Conservation (phyloP, 345 rosid species). For the Populus ilicifolia region DNA sequence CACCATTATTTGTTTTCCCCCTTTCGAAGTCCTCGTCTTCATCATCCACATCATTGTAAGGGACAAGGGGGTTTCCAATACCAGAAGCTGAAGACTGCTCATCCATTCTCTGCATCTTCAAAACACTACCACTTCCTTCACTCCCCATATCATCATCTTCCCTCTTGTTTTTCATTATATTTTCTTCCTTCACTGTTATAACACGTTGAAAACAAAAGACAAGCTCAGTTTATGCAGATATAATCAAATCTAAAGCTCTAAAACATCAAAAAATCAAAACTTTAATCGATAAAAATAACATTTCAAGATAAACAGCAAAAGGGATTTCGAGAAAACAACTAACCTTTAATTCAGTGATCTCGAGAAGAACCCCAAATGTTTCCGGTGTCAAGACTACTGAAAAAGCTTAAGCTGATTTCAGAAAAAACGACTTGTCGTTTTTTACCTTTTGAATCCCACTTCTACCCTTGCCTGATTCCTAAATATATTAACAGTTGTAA, state of each 20-base stretch:
- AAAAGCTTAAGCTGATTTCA: neutral
- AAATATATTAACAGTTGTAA: too few species aligned
- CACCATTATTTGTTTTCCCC: constrained; percentile 14
- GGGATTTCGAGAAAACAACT: neutral
- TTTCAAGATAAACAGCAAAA: neutral
- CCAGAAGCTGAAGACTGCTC: constrained; percentile 27
- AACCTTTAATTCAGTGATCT: neutral
- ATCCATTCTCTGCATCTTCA: constrained; percentile 48
- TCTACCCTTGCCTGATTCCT: too few species aligned
- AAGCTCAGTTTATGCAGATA: neutral
- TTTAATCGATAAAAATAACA: neutral
- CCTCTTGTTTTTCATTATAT: constrained; percentile 40
- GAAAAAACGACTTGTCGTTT: neutral
- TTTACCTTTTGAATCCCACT: neutral
- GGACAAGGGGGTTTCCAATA: constrained; percentile 58
- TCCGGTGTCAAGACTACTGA: neutral
- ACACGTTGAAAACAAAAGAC: neutral
- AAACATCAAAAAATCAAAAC: neutral
- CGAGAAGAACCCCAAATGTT: neutral
- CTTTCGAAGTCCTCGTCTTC: constrained; percentile 54
- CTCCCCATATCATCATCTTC: constrained; percentile 30
- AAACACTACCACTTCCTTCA: constrained; percentile 37
- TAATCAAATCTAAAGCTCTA: neutral
- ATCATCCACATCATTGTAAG: constrained; percentile 63
- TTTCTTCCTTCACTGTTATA: neutral